Base-by-base conservation (phyloP, 345 rosid genomes). In the Chamaenerion angustifolium region DNA sequence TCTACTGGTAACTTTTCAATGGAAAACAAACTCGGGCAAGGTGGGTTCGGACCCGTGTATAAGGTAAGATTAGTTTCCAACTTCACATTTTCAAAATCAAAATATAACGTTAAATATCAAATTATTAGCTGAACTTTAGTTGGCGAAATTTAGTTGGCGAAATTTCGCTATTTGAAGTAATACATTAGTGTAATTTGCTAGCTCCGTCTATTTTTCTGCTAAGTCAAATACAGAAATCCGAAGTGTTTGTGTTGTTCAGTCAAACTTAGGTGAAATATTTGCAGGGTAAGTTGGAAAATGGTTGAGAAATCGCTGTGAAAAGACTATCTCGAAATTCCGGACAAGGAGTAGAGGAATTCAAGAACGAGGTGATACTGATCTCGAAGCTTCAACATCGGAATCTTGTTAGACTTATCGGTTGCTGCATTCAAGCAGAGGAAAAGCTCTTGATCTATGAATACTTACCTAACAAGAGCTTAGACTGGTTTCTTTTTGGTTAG, bases 21-120 rank as follows among this genome's bases (percentile, higher is more conserved):
- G 6, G 48, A 42, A 1, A 74, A 74, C 42, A 76, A 71, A 59
- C 57, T 80, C 3, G 87, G 83, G 0, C 65, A 71, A 56, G 87
- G 86, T 0, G 82, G 82, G 17, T 76, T 76, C 57, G 86, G 82
- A 5, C 58, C 51, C 3, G 85, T 79, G 59, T 76, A 69, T 65
- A 67, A 68, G 76, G 73, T 54, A 56, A 51, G 59, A 12, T 46
- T 13, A 27, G 37, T 31, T 8, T 31, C 37, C 15, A 16, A 10
- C 14, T 44, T 14, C 41, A 13, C 58, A 14, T 18, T 0, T 0
- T 14, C 8, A 12, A n/a, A n/a, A n/a, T n/a, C n/a, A n/a, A n/a
- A n/a, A n/a, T n/a, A n/a, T n/a, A n/a, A n/a, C n/a, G n/a, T n/a
- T n/a, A n/a, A n/a, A 14, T 12, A 2, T 7, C 18, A 0, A 6